Evolutionary conservation across 441 rosid genomes (phyloP), one percentile per base, ranked within the genome.

Genomic region (Breynia disticha): DNA sequence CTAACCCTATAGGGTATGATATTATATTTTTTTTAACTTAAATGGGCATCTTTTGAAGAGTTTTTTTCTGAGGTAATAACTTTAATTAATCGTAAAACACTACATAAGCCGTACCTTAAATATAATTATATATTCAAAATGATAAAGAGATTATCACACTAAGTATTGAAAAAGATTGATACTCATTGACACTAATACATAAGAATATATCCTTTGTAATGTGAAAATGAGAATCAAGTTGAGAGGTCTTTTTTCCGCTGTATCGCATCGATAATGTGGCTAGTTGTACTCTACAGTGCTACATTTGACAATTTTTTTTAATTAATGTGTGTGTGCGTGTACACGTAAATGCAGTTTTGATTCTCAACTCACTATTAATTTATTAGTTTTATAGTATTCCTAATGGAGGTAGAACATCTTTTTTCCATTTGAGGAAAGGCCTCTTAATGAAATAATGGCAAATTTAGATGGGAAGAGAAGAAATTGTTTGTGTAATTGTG

Each of bases 51-150:
- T 68, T 70, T 39, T 51, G 55, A 44, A 44, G 17, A 17, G 50
- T 43, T n/a, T n/a, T 48, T 54, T 60, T 60, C 64, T 16, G 37
- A 50, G 46, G 57, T 50, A 55, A 61, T 57, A 24, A 46, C 65
- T 67, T 65, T 70, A 56, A 51, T 57, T 65, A n/a, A n/a, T n/a
- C n/a, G 64, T 70, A 74, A 68, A 71, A n/a, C 65, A 63, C 46
- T 55, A 28, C 17, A 47, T 51, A 53, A 51, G 44, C 61, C 59
- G 21, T 54, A 55, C 61, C 52, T 50, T 56, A 21, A 13, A 53
- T 53, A 45, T n/a, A n/a, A n/a, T n/a, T 61, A 55, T 56, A n/a
- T 19, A 16, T 10, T 46, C 6, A 6, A 16, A 24, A 64, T 56
- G 54, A 49, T n/a, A 67, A 57, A 46, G 57, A 41, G 15, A 56